Conservation (phyloP, 2,329 filamentous ascomycete species). For the Orbilia blumenaviensis region DNA sequence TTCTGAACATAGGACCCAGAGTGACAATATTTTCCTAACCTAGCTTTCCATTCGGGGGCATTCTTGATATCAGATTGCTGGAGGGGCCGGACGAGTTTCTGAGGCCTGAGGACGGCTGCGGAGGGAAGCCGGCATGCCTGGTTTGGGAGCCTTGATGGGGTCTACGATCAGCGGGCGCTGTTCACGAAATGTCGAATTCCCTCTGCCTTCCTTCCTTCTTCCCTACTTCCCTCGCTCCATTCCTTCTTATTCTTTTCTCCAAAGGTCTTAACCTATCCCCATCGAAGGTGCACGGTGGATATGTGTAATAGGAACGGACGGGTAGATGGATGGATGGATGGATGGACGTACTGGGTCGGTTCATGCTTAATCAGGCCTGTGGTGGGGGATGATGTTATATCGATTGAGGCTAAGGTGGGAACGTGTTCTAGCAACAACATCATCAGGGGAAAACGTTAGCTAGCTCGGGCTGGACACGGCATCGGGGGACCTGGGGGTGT, state of each 20-base stretch:
- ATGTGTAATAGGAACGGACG: no score
- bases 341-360: conserved; percentile 50
- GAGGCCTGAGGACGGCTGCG: conserved; percentile 46
- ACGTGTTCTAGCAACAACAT: background rate
- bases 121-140: conserved; percentile 48
- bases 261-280: background rate
- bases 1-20: background rate
- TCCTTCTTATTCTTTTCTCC: no score
- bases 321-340: no score
- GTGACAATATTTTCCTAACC: conserved; percentile 20
- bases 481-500: no score
- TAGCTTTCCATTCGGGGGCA: conserved; percentile 53
- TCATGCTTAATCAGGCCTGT: conserved; percentile 23
- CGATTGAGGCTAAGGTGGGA: background rate
- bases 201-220: no score
- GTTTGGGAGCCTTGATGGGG: conserved; percentile 49
- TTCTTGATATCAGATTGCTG: conserved; percentile 44
- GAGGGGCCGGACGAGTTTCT: conserved; percentile 41
- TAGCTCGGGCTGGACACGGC: no score
- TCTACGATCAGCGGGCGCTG: conserved; percentile 19
- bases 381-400: background rate
- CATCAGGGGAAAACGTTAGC: background rate
- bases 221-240: no score
- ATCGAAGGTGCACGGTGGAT: background rate
- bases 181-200: background rate